phyloP scores from a whole-genome alignment of 2,329 filamentous ascomycete species.

The Penicillium brevicompactum region DNA sequence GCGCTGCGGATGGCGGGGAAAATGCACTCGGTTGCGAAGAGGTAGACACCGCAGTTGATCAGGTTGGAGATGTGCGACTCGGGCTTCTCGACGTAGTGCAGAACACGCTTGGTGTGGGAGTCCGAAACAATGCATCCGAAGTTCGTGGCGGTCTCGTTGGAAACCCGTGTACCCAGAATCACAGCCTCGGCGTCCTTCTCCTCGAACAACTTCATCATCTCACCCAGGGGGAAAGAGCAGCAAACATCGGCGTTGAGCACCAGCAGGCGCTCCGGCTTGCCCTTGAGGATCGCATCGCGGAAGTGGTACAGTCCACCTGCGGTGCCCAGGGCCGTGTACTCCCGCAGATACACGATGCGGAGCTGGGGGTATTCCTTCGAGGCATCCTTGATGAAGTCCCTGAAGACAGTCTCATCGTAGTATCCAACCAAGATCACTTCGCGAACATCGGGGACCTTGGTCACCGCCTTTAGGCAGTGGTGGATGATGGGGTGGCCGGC shows the following conservation, averaged over 20 bases:
- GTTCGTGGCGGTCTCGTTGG: slow-evolving; percentile 88
- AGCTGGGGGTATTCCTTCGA: slow-evolving; percentile 82
- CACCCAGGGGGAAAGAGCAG: slow-evolving; percentile 93
- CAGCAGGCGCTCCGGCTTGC: slow-evolving; percentile 90
- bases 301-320: slow-evolving; percentile 98
- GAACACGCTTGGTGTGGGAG: slow-evolving; percentile 86
- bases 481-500: slow-evolving; percentile 98
- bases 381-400: slow-evolving; percentile 95
- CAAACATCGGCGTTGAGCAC: slow-evolving; percentile 98
- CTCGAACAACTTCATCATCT: slow-evolving; percentile 93
- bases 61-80: slow-evolving; percentile 97
- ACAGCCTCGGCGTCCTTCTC: slow-evolving; percentile 96
- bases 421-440: slow-evolving; percentile 98
- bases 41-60: slow-evolving; percentile 99
- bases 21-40: slow-evolving; percentile 92
- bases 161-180: slow-evolving; percentile 89
- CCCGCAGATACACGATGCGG: slow-evolving; percentile 90
- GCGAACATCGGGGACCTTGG: slow-evolving; percentile 86
- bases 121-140: slow-evolving; percentile 98
- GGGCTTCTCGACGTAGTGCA: slow-evolving; percentile 99
- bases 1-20: slow-evolving; percentile 93
- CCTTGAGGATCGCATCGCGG: slow-evolving; percentile 97
- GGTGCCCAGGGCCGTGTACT: slow-evolving; percentile 95
- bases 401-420: slow-evolving; percentile 96
- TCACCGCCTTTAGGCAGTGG: slow-evolving; percentile 91